These are phyloP conservation scores for Trypanosoma brucei DNA, from an alignment of 208 protist genomes.

Conservation along the genomic window DNA sequence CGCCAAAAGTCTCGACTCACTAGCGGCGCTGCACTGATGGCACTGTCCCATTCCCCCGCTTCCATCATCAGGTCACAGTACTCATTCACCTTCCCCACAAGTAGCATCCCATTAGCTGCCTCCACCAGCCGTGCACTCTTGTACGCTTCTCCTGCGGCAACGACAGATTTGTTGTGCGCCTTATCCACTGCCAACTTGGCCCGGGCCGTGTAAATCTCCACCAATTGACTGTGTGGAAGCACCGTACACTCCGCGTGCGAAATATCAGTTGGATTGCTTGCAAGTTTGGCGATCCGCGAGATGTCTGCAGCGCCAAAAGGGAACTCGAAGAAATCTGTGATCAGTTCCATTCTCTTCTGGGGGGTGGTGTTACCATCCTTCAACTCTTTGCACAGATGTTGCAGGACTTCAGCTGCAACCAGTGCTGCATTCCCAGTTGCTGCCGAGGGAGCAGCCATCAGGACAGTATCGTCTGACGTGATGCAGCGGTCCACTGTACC, in stretches of 20 bases:
- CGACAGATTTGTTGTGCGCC: slow-evolving; percentile 61
- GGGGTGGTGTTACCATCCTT: slow-evolving; percentile 33
- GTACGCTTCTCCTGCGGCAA: slow-evolving; percentile 43
- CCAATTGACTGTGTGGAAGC: slow-evolving; percentile 35
- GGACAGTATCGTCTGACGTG: slow-evolving; percentile 41
- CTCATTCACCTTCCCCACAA: slow-evolving; percentile 65
- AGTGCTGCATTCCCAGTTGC: slow-evolving; percentile 21
- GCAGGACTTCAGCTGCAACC: slow-evolving; percentile 48
- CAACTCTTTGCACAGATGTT: slow-evolving; percentile 53
- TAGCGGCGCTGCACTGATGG: slow-evolving; percentile 81
- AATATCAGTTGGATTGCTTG: slow-evolving; percentile 18
- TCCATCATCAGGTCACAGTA: slow-evolving; percentile 84
- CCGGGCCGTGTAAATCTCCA: slow-evolving; percentile 34
- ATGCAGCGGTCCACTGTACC: slow-evolving; percentile 53
- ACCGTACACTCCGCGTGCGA: slow-evolving; percentile 37
- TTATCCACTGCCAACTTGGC: slow-evolving; percentile 63
- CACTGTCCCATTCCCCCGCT: slow-evolving; percentile 84
- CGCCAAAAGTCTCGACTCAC: slow-evolving; percentile 88
- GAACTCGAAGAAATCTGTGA: slow-evolving; percentile 77
- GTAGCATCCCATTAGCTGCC: slow-evolving; percentile 66
- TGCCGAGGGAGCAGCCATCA: slow-evolving; percentile 38
- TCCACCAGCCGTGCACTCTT: slow-evolving; percentile 60
- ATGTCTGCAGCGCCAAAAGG: slow-evolving; percentile 67
- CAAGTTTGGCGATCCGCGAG: slow-evolving; percentile 30
- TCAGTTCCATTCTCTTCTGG: slow-evolving; percentile 48